phyloP scores from a whole-genome alignment of 2,329 filamentous ascomycete species.

The Trichoderma harzianum region DNA sequence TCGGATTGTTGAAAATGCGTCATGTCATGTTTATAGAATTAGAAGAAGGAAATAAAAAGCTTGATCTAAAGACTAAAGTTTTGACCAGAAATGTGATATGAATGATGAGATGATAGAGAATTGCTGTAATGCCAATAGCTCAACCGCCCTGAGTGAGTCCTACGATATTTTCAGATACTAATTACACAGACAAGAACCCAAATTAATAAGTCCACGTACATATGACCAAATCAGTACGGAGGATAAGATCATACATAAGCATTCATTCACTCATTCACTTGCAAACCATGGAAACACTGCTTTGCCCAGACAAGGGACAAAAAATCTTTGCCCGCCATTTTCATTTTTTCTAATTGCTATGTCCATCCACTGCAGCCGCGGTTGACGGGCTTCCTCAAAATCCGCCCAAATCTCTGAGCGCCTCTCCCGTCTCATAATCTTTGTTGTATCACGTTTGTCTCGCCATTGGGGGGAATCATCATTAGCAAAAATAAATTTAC shows the following conservation, averaged over 20 bases:
- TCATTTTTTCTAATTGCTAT: constrained; percentile 17
- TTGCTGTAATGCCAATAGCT: background rate
- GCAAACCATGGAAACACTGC: background rate
- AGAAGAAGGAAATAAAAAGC: background rate
- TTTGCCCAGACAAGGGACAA: constrained; percentile 8
- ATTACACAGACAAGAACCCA: background rate
- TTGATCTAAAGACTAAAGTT: background rate
- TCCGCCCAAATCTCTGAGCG: constrained; percentile 8
- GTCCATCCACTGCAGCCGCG: constrained; percentile 34
- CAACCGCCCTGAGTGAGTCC: background rate
- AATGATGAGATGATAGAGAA: background rate
- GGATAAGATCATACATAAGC: background rate
- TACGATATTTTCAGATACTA: background rate
- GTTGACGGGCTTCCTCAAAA: constrained; percentile 39
- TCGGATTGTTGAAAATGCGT: background rate
- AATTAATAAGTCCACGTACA: background rate
- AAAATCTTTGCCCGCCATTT: constrained; percentile 1
- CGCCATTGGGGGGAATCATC: constrained; percentile 34
- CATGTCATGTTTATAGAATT: background rate
- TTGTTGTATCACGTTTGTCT: constrained; percentile 22
- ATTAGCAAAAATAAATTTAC: constrained; percentile 33
- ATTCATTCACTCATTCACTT: background rate
- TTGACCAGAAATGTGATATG: background rate
- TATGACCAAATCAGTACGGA: background rate
- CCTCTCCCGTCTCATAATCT: background rate